Base-by-base conservation (phyloP, 2,329 filamentous ascomycete genomes). In the Xylariaceae sp. region DNA sequence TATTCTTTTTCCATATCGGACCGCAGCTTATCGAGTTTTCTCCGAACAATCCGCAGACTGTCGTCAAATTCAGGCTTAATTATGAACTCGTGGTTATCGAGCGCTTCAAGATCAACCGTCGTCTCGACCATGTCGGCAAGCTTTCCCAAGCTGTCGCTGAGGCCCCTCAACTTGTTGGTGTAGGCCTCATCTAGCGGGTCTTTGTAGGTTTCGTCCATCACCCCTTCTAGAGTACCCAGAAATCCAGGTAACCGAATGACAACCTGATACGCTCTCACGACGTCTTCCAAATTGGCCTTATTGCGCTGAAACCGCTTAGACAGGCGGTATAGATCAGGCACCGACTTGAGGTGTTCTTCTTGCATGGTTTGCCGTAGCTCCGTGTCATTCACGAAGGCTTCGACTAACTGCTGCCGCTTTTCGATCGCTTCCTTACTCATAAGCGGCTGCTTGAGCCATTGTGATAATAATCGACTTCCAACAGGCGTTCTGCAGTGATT, bases 31-130 rank as follows among this genome's bases (percentile, higher is more conserved):
- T 98, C 94, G 1, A 99, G 85, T 71, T 94, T 95, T 76, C 91
- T 93, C 49, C 91, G 87, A 65, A 99, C 96, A n/a, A 91, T 86
- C 16, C 89, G 87, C 33, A 99, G 80, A 52, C 87, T 85, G 56
- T 97, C 92, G 69, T 99, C 95, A 63, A 97, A 99, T 70, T 99
- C 95, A 1, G 96, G 91, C 76, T 98, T 99, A 82, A 99, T 99
- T 68, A 97, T 94, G 76, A 96, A 99, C 72, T 99, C 95, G 70
- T 99, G 95, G 65, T 95, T 92, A 69, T 99, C 94, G 9, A 99
- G 84, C 2, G 95, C 95, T 56, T 96, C 91, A 0, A 99, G 84
- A 69, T 99, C 95, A 12, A 99, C 93, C 0, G 96, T 99, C 1
- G 95, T 96, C 78, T 99, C 95, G 0, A 99, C 95, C 92, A 99